Evolutionary conservation across 176 grass and related monocot species (phyloP).

Genomic region (Eleusine indica): DNA sequence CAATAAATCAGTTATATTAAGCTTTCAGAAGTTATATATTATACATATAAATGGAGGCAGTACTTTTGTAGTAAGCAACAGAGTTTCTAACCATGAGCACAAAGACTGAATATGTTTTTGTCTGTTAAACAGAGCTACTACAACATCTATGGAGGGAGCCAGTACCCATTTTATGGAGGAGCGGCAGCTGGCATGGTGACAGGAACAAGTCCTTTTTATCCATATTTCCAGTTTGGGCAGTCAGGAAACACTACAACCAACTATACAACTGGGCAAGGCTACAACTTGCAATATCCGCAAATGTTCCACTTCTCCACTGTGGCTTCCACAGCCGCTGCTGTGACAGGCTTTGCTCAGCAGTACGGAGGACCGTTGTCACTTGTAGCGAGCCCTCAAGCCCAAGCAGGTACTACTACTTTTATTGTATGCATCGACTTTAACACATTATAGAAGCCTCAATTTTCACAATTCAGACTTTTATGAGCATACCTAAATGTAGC

Average conservation of each 20-base stretch:
- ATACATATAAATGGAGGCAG: constrained; percentile 4
- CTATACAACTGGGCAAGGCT: constrained; percentile 71
- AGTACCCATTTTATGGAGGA: constrained; percentile 92
- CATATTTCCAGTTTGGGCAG: constrained; percentile 85
- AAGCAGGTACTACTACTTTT: constrained; percentile 80
- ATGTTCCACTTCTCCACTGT: constrained; percentile 82
- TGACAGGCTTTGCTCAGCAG: constrained; percentile 73
- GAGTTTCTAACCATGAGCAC: constrained; percentile 1
- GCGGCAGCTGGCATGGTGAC: constrained; percentile 73
- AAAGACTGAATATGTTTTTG: constrained; percentile 18
- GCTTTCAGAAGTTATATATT: neutral
- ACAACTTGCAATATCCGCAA: constrained; percentile 80
- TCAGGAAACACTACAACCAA: constrained; percentile 57
- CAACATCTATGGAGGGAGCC: constrained; percentile 80
- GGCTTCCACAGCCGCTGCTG: constrained; percentile 68
- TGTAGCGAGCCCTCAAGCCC: constrained; percentile 73
- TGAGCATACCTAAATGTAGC: constrained; percentile 14
- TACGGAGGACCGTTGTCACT: constrained; percentile 81
- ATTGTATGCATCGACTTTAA: constrained; percentile 32
- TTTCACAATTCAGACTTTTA: constrained; percentile 9
- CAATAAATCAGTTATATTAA: neutral
- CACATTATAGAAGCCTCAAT: constrained; percentile 5
- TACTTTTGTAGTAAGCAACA: constrained; percentile 3
- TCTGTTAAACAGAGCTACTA: constrained; percentile 74
- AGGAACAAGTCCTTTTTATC: constrained; percentile 76